Conservation (phyloP, 768 basidiomycete genomes). For the Psilocybe tampanensis region DNA sequence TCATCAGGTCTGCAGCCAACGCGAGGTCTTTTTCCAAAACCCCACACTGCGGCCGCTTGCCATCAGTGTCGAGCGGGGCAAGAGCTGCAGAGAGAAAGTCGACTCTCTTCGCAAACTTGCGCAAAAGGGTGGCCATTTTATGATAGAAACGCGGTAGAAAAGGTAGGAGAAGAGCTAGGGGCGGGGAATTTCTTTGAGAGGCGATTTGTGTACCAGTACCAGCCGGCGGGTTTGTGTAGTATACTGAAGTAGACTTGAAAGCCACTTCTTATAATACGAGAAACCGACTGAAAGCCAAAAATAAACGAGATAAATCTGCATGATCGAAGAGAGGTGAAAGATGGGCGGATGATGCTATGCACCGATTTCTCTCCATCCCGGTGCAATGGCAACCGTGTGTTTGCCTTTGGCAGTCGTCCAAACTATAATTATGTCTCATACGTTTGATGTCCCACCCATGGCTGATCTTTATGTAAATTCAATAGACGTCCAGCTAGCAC, state of each 20-base stretch:
- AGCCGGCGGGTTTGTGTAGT: too few species aligned
- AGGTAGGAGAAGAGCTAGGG: neutral
- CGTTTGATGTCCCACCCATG: too few species aligned
- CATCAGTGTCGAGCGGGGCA: slow-evolving; percentile 38
- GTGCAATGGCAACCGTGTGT: neutral
- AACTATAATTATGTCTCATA: neutral
- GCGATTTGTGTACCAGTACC: neutral
- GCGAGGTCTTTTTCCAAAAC: slow-evolving; percentile 25
- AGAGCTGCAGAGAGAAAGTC: slow-evolving; percentile 24
- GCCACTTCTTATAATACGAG: too few species aligned
- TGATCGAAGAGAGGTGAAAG: slow-evolving; percentile 7
- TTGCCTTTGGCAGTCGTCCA: neutral
- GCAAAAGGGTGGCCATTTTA: slow-evolving; percentile 25
- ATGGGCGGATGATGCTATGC: slow-evolving; percentile 7
- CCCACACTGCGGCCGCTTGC: slow-evolving; percentile 26
- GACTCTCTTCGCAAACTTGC: slow-evolving; percentile 22
- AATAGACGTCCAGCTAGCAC: too few species aligned
- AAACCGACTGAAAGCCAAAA: too few species aligned
- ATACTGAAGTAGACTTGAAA: too few species aligned
- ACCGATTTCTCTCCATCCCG: slow-evolving; percentile 3
- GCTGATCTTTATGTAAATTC: too few species aligned
- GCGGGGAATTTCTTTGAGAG: neutral
- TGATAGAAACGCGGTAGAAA: neutral
- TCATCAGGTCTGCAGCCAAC: slow-evolving; percentile 31
- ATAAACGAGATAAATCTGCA: too few species aligned